Evolutionary conservation across 352 stramenopile species (phyloP), one percentile per base, ranked within the genome.

Genomic region (Poterioochromonas sp.): DNA sequence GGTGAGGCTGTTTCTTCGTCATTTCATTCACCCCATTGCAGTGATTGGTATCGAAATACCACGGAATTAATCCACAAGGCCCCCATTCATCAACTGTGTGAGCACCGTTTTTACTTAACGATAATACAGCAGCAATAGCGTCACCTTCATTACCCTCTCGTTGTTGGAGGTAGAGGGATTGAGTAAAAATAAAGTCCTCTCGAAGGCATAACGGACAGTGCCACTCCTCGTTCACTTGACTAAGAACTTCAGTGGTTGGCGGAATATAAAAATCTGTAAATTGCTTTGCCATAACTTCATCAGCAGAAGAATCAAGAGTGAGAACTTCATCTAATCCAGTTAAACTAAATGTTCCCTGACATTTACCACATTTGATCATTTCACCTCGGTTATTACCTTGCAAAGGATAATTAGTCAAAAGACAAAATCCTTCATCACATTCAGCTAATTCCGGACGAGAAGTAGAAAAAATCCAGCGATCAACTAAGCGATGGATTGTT

Each of bases 1-100:
- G 40, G 11, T 58, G 32, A n/a, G 65, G 65, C 8, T 35, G 11
- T 37, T 8, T 8, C 5, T 54, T 54, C 8, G 18, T 18, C 2
- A 74, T 37, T 26, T 51, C 18, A 12, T 1, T 39, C 5, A 74
- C n/a, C 11, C 1, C 11, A 12, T 5, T 15, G 18, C 12, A 40
- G 40, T 74, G 39, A 15, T 54, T 8, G 34, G 3, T 5, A 53
- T 51, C 37, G 3, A 74, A 74, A 26, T 34, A 26, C 65, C 65
- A 74, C 3, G 65, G 65, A 34, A 74, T n/a, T 8, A 5, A 15
- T 37, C 34, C 65, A 53, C 34, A 58, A n/a, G 37, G 20, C 0
- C 65, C 65, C 65, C 65, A 74, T 39, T 74, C 39, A 37, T 74
- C 32, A 39, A 74, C 22, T 8, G 32, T 26, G 47, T n/a, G 26